A percentile compares a stretch with the other conserved stretches of the same genome.
Conservation (phyloP, 108 stramenopile species). For the Pseudonitzschia multistriata region DNA sequence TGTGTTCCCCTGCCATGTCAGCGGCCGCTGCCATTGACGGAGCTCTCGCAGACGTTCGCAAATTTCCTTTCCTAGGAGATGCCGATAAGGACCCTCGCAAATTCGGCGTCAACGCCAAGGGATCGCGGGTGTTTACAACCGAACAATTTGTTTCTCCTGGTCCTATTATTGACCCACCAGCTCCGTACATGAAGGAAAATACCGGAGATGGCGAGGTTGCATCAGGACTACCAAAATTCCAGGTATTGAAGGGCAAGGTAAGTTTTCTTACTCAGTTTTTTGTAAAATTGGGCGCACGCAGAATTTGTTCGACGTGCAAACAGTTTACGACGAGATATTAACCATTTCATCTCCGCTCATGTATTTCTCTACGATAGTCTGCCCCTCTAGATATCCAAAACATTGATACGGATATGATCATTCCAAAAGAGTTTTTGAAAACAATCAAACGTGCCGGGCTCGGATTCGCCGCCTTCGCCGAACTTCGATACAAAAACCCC, state of each 20-base stretch:
- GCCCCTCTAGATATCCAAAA: conserved; percentile 93
- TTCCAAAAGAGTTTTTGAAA: conserved; percentile 94
- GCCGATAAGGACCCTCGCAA: conserved; percentile 60
- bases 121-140: conserved; percentile 68
- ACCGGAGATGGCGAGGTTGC: conserved; percentile 22
- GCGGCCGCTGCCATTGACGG: conserved; percentile 88
- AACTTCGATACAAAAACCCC: conserved; percentile 86
- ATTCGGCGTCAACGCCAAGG: conserved; percentile 18
- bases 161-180: conserved; percentile 65
- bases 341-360: neutral
- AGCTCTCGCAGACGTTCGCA: conserved; percentile 84
- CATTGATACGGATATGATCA: conserved; percentile 97
- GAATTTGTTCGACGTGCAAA: no score
- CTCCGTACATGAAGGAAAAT: conserved; percentile 63
- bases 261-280: neutral
- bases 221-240: conserved; percentile 76
- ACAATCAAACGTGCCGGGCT: conserved; percentile 92
- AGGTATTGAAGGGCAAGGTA: conserved; percentile 62
- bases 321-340: no score
- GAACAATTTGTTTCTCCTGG: conserved; percentile 62
- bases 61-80: conserved; percentile 81
- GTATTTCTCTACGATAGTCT: conserved; percentile 26
- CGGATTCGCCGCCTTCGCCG: conserved; percentile 92
- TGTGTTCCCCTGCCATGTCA: conserved; percentile 93
- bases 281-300: no score